These are phyloP conservation scores for Macrophomina tecta DNA, from an alignment of 2,329 filamentous ascomycete species.

Conservation along the genomic window DNA sequence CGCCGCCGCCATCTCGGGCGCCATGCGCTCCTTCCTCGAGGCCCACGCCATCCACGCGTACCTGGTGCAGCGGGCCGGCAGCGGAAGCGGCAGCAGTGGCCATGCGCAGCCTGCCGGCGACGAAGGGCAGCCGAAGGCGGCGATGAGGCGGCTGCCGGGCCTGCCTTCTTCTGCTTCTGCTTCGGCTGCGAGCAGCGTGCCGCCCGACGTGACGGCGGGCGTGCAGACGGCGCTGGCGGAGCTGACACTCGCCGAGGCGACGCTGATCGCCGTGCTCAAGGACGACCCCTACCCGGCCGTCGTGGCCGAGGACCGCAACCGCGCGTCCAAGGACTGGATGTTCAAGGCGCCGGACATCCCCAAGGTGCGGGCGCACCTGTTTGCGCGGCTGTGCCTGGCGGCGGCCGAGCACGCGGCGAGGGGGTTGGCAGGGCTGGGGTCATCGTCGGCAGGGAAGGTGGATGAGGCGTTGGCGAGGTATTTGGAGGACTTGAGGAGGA, in stretches of 20 bases:
- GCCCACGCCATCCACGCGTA: slow-evolving; percentile 80
- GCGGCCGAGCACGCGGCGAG: slow-evolving; percentile 86
- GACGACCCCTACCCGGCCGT: slow-evolving; percentile 90
- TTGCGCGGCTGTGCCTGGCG: slow-evolving; percentile 84
- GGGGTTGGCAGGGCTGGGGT: slow-evolving; percentile 61
- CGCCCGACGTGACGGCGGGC: slow-evolving; percentile 51
- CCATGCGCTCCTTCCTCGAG: slow-evolving; percentile 78
- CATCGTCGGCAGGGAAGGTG: slow-evolving; percentile 52
- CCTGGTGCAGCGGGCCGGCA: slow-evolving; percentile 63
- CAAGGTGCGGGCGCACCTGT: slow-evolving; percentile 86
- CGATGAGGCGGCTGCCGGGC: too few relatives aligned
- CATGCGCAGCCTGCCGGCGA: too few relatives aligned
- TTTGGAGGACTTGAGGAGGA: slow-evolving; percentile 74
- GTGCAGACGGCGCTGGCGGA: slow-evolving; percentile 56
- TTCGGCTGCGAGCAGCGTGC: neutral
- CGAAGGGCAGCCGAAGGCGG: too few relatives aligned
- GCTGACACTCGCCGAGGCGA: slow-evolving; percentile 84
- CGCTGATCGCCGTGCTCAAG: slow-evolving; percentile 86
- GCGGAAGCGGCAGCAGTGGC: too few relatives aligned
- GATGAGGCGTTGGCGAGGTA: slow-evolving; percentile 74
- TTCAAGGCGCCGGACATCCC: slow-evolving; percentile 86
- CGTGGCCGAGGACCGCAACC: slow-evolving; percentile 81
- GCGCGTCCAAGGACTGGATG: slow-evolving; percentile 94
- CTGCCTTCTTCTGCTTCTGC: too few relatives aligned
- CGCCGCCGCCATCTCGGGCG: slow-evolving; percentile 70